Evolutionary conservation across 208 protist species (phyloP), one percentile per base, ranked within the genome.

Genomic region (Wallacemonas sp.): DNA sequence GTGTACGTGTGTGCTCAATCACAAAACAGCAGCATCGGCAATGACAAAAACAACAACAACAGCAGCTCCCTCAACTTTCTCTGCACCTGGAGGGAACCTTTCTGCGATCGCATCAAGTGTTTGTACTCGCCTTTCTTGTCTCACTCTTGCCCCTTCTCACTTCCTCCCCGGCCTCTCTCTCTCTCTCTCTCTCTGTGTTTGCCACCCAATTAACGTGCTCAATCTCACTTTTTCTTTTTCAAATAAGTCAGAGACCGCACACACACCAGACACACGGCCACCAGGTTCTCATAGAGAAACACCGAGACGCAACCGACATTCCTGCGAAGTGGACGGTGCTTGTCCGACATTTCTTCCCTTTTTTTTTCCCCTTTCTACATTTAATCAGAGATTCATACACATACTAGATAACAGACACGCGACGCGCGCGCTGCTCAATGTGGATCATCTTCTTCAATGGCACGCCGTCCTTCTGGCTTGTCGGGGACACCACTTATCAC

Each of bases 371-470:
- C 14, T 28, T 25, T 26, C 16, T 57, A 1, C 18, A 7, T 22
- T 10, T n/a, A n/a, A n/a, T n/a, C n/a, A n/a, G n/a, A n/a, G n/a
- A n/a, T n/a, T n/a, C n/a, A n/a, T n/a, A n/a, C n/a, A n/a, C n/a
- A n/a, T n/a, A n/a, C n/a, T n/a, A n/a, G n/a, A n/a, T n/a, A n/a
- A n/a, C n/a, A n/a, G n/a, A n/a, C n/a, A n/a, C n/a, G n/a, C n/a
- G n/a, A n/a, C n/a, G n/a, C n/a, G n/a, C n/a, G n/a, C 49, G 49
- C 38, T 22, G 5, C 42, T 28, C 22, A 2, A 95, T 95, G 89
- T 95, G 89, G 87, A 76, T 95, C 45, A 81, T 95, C 2, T 92
- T 84, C 46, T 85, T 88, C 7, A 67, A 90, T 10, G 73, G 67
- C 16, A 39, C 66, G 26, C 76, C 83, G 1, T 72, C 67, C 20